Evolutionary conservation across 129 eudicot genomes (phyloP).

Genomic region (Oenanthe sinensis): DNA sequence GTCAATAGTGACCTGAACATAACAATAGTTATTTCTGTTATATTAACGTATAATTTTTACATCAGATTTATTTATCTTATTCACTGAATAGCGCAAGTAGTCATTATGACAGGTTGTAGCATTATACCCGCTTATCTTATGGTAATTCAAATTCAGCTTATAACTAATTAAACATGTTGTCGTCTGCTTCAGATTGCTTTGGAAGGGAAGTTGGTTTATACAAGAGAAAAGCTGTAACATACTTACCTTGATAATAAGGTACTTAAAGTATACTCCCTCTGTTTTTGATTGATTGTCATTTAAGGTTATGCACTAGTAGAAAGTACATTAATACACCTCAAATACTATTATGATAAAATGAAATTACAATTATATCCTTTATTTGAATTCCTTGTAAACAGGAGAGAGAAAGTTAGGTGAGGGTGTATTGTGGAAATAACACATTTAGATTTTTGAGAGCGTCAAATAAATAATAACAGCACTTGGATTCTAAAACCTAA

Average conservation of each 20-base stretch:
- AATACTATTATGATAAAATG: too few species aligned
- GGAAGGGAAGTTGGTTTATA: slow-evolving; percentile 91
- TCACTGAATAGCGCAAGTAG: background rate
- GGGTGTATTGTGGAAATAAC: too few species aligned
- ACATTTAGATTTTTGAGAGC: too few species aligned
- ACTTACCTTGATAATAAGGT: slow-evolving; percentile 80
- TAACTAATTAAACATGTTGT: slow-evolving; percentile 1
- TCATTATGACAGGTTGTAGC: background rate
- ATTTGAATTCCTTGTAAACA: too few species aligned
- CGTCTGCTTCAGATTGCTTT: slow-evolving; percentile 60
- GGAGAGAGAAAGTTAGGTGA: too few species aligned
- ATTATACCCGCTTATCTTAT: background rate
- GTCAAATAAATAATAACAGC: too few species aligned
- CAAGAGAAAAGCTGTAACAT: slow-evolving; percentile 98
- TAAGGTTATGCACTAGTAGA: too few species aligned
- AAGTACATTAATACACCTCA: too few species aligned
- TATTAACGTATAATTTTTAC: background rate
- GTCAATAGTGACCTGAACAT: background rate
- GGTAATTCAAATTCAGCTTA: background rate
- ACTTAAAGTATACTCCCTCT: slow-evolving; percentile 7
- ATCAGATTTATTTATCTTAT: background rate
- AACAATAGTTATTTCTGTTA: background rate
- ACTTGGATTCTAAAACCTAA: too few species aligned
- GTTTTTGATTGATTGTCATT: too few species aligned
- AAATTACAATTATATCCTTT: too few species aligned